Evolutionary conservation across 2,329 filamentous ascomycete genomes (phyloP), one percentile per base, ranked within the genome.

Genomic region (Coleophoma cylindrospora): DNA sequence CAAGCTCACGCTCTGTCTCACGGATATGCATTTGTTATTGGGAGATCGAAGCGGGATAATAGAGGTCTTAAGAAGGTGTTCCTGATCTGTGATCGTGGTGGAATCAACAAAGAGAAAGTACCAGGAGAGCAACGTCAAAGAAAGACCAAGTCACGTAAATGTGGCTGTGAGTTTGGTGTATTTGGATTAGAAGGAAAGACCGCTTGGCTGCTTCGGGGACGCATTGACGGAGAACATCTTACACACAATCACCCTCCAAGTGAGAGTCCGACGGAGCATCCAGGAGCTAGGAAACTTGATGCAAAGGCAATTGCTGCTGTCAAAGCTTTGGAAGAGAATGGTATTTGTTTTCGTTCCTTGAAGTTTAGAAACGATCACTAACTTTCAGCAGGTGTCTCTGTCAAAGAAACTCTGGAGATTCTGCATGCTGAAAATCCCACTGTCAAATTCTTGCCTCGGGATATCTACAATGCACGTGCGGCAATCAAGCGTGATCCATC

Each of bases 111-210:
- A 65, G 61, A 64, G 47, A 66, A 66, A 44, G 55, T 65, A 1
- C 61, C 62, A 0, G 64, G 61, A 17, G 64, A 66, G 48, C 59
- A 64, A 38, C 60, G 62, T 19, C 75, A 78, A 54, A 76, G 82
- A 50, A 85, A 85, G 65, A 86, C 82, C 1, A 84, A 82, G 9
- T 85, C 81, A n/a, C 74, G 82, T 43, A 86, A 86, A 60, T 85
- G 82, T 59, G 81, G 84, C 57, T 86, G 82, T 55, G 80, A 80
- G 32, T 86, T 86, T 63, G 82, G 82, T n/a, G 84, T 86, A 64
- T 86, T 85, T 56, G 82, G 82, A 49, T 81, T 86, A 37, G 82
- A 86, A 64, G 80, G 84, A 60, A 74, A 82, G 52, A 84, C 80
- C 0, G 80, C 85, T 57, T 86, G 82, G 82, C 81, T 80, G 0